Percentiles rank a stretch among this genome's conserved stretches.
Conservation (phyloP, 192 early-diverging fungal genomes). For the Coemansia umbellata region DNA sequence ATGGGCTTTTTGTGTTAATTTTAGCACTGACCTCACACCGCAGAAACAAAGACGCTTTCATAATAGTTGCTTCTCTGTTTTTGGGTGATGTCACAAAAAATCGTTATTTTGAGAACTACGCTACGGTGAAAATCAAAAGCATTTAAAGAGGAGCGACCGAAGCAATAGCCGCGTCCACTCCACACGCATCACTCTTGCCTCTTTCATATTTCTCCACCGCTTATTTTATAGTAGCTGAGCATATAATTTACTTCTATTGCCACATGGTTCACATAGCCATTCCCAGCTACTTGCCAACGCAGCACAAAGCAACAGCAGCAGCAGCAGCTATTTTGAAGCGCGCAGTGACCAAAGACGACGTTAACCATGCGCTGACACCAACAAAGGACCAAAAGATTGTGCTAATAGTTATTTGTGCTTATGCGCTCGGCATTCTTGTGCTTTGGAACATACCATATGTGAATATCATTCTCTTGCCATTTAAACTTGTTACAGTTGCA, state of each 20-base stretch:
- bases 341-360: slow-evolving; percentile 24
- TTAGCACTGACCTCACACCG: no score
- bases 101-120: no score
- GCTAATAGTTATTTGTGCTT: slow-evolving; percentile 59
- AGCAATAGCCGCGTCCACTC: no score
- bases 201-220: no score
- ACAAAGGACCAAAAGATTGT: slow-evolving; percentile 38
- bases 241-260: neutral
- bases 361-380: slow-evolving; percentile 32
- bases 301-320: neutral
- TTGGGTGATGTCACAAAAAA: no score
- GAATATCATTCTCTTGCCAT: slow-evolving; percentile 86
- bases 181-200: no score
- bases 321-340: slow-evolving; percentile 6
- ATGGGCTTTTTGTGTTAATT: no score
- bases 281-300: neutral
- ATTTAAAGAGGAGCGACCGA: no score
- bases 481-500: slow-evolving; percentile 91
- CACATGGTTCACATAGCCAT: neutral
- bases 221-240: no score
- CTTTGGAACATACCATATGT: slow-evolving; percentile 87
- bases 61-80: no score
- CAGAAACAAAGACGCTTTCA: no score
- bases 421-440: slow-evolving; percentile 62
- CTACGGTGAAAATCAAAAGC: no score